Conservation (phyloP, 2,329 filamentous ascomycete species). For the Neofusicoccum laricinum region DNA sequence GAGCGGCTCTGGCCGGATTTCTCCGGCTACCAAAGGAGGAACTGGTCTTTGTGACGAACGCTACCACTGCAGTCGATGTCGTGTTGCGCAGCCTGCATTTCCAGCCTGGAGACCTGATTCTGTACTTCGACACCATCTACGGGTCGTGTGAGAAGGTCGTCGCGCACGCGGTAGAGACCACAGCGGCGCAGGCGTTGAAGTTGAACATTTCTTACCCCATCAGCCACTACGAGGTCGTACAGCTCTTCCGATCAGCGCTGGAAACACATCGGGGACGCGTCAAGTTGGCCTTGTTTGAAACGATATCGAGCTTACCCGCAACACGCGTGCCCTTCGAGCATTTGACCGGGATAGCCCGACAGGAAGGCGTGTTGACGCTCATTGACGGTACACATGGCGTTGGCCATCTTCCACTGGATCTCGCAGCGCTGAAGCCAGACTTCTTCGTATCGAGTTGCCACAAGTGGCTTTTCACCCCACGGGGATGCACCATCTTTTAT, state of each 20-base stretch:
- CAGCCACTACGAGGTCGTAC: background rate
- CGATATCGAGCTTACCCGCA: background rate
- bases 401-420: background rate
- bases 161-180: background rate
- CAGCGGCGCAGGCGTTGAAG: background rate
- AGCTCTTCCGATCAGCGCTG: background rate
- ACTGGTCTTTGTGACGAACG: background rate
- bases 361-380: background rate
- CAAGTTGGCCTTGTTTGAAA: background rate
- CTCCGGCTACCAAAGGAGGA: background rate
- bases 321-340: background rate
- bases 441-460: background rate
- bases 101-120: background rate
- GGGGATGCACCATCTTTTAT: background rate
- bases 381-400: background rate
- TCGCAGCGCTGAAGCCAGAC: background rate
- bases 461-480: background rate
- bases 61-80: background rate
- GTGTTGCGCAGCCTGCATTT: background rate
- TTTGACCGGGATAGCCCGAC: background rate
- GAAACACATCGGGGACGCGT: background rate
- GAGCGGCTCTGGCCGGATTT: background rate
- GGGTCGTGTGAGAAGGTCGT: background rate
- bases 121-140: background rate
- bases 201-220: background rate